Base-by-base conservation (phyloP, 2,329 filamentous ascomycete species). In the Curvularia sp. region DNA sequence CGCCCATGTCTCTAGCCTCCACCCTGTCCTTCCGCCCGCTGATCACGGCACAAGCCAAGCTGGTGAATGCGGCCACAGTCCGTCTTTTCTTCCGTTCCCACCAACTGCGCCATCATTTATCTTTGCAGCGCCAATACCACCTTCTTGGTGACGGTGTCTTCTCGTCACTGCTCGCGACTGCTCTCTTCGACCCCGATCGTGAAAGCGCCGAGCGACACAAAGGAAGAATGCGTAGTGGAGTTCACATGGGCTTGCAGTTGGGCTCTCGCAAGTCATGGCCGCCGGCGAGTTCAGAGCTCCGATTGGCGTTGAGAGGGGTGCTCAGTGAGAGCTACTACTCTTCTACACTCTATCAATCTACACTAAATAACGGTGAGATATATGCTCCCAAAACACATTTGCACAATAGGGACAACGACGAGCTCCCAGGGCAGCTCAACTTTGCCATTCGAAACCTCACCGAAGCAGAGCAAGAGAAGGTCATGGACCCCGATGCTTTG, bases 231-330 rank as follows among this genome's bases (percentile, higher is more conserved):
- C 84, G 88, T 8, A 77, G 74, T 38, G 91, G 43, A 85, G 88
- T 57, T 80, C 86, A 48, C 13, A 94, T 96, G 82, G 94, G 95
- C 1, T 82, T 98, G 39, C 89, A 93, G 39, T 81, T 98, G 0
- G 90, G 90, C n/a, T 87, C 86, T 2, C 86, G 92, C 68, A 87
- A 91, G 54, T 91, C 84, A 30, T 98, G 95, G 95, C 95, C 95
- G 25, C 95, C 95, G 4, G 93, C 93, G 23, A 96, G 91, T 74
- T 97, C 93, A 0, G 95, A 98, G 74, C 80, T 99, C n/a, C 87
- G 93, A 9, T 82, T 98, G 5, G 92, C 92, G 0, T 82, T 99
- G 18, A 96, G 93, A 84, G 93, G 92, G 0, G 85, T 98, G 0
- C 80, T 98, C 6, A 84, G 85, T 1, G 93, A 97, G 63, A 91